Evolutionary conservation across 139 green algal species (phyloP).

Genomic region (Chlorella vulgaris): DNA sequence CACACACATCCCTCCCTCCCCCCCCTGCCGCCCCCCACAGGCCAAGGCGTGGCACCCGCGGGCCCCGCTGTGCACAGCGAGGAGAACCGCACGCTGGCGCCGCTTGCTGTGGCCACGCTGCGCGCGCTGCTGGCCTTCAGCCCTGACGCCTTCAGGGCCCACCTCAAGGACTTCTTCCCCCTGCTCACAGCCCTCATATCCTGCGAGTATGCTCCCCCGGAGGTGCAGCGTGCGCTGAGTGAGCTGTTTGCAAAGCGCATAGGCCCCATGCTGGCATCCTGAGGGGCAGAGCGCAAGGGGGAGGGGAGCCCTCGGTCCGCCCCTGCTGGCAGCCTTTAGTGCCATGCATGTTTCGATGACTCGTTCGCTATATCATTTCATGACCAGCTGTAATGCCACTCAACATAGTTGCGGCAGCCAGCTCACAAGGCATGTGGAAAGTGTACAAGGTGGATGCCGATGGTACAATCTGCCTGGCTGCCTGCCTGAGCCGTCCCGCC

Average conservation of each 20-base stretch:
- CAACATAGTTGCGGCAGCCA: no score
- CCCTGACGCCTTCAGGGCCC: constrained; percentile 66
- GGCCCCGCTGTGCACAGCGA: constrained; percentile 29
- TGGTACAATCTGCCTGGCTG: no score
- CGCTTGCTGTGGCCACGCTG: constrained; percentile 74
- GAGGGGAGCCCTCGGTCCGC: neutral
- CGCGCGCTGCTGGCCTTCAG: constrained; percentile 67
- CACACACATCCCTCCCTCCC: neutral
- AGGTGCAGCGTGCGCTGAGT: constrained; percentile 86
- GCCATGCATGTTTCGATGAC: no score
- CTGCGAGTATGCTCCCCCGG: constrained; percentile 78
- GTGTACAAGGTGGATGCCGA: no score
- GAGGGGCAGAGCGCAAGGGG: no score
- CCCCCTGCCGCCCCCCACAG: neutral
- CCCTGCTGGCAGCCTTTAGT: no score
- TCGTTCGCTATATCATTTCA: no score
- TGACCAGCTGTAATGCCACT: no score
- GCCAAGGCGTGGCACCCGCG: neutral
- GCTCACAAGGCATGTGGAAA: no score
- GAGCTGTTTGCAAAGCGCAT: constrained; percentile 79
- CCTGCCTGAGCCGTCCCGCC: no score
- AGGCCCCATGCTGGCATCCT: constrained; percentile 63
- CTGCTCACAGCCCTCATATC: constrained; percentile 83
- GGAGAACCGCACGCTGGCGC: constrained; percentile 71
- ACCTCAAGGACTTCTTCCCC: constrained; percentile 88